Conservation (phyloP, 805 yeast species). For the Jamesozyma gamospora region DNA sequence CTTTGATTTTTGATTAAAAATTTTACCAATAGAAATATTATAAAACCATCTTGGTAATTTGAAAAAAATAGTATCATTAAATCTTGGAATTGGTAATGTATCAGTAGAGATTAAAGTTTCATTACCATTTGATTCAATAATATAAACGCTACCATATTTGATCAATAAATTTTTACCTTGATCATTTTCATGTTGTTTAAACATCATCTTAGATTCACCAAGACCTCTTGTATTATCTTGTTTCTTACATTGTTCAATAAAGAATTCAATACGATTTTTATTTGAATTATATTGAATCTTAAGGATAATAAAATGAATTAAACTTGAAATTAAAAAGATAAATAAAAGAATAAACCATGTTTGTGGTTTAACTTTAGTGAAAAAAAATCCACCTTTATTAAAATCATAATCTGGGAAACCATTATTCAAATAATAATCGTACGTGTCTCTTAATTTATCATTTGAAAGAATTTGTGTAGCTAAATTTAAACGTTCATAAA, state of each 20-base stretch:
- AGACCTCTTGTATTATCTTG: slow-evolving; percentile 52
- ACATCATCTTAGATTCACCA: slow-evolving; percentile 35
- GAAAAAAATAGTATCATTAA: slow-evolving; percentile 39
- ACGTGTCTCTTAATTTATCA: slow-evolving; percentile 51
- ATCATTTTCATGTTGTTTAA: slow-evolving; percentile 34
- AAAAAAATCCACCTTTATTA: slow-evolving; percentile 44
- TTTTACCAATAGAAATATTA: slow-evolving; percentile 37
- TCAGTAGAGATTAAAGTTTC: slow-evolving; percentile 36
- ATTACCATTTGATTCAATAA: slow-evolving; percentile 37
- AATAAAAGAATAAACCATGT: slow-evolving; percentile 40
- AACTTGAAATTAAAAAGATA: slow-evolving; percentile 40
- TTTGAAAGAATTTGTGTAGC: slow-evolving; percentile 65
- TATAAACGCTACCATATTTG: slow-evolving; percentile 48
- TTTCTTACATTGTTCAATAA: slow-evolving; percentile 42
- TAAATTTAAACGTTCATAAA: slow-evolving; percentile 64
- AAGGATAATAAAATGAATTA: slow-evolving; percentile 49
- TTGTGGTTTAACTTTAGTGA: slow-evolving; percentile 62
- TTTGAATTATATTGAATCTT: slow-evolving; percentile 48
- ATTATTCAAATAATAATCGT: slow-evolving; percentile 70
- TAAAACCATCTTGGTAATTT: slow-evolving; percentile 36
- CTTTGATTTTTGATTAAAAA: not conserved
- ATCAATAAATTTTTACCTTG: slow-evolving; percentile 46
- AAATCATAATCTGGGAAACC: slow-evolving; percentile 85
- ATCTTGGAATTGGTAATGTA: slow-evolving; percentile 39
- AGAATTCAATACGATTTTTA: slow-evolving; percentile 41